These are phyloP conservation scores for Colletotrichum karsti DNA, from an alignment of 2,329 filamentous ascomycete genomes.

Conservation along the genomic window DNA sequence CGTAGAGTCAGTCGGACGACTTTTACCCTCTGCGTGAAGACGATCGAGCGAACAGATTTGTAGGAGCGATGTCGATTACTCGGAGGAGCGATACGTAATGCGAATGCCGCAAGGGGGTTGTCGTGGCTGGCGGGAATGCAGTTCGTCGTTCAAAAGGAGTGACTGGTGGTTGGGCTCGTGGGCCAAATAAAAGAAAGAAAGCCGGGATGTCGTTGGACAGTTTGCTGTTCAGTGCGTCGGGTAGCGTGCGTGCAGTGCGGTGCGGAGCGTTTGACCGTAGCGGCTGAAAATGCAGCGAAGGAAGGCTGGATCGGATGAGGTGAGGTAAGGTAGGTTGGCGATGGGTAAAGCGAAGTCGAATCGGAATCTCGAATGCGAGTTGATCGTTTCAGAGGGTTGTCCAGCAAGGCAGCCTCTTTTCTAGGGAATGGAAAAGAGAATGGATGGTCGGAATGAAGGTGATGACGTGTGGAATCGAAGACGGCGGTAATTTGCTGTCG, in stretches of 20 bases:
- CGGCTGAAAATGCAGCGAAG: neutral
- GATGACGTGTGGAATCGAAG: conserved; percentile 15
- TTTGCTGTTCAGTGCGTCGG: conserved; percentile 6
- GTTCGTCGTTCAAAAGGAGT: conserved; percentile 24
- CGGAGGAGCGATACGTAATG: conserved; percentile 15
- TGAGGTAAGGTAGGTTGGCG: neutral
- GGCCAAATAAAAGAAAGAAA: conserved; percentile 2
- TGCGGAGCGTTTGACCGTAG: neutral
- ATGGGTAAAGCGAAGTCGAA: neutral
- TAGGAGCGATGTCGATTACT: neutral
- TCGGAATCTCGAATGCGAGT: conserved; percentile 3
- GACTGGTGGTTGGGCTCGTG: conserved; percentile 26
- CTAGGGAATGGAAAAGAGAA: conserved; percentile 15
- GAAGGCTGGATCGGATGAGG: neutral
- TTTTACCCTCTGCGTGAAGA: neutral
- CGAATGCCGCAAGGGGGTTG: conserved; percentile 23
- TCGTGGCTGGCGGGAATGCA: conserved; percentile 24
- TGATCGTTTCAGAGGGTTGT: conserved; percentile 26
- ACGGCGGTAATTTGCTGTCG: conserved; percentile 4
- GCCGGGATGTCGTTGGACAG: conserved; percentile 4
- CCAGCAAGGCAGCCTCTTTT: conserved; percentile 29
- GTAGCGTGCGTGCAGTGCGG: conserved; percentile 7
- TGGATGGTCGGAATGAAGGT: conserved; percentile 5
- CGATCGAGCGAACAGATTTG: neutral
- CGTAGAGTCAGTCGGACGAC: neutral